phyloP scores from a whole-genome alignment of 2,329 filamentous ascomycete species.

The Claviceps digitariae region DNA sequence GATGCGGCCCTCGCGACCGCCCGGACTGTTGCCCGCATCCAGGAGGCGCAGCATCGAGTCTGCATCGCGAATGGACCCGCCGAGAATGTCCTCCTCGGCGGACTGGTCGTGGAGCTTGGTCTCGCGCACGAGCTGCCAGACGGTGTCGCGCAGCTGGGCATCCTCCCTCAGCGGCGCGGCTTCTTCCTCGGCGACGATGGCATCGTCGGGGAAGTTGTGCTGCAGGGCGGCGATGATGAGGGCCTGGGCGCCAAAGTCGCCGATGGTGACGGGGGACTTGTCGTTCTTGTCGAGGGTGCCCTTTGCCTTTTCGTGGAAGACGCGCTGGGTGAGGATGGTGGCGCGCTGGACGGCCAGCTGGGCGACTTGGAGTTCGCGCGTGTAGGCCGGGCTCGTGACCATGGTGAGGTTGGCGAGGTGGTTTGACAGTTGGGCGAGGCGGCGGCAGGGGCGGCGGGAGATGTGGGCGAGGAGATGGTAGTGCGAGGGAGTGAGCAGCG shows the following conservation, averaged over 20 bases:
- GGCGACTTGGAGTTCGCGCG: constrained; percentile 67
- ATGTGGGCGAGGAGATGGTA: neutral
- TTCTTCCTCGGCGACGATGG: constrained; percentile 93
- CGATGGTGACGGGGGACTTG: constrained; percentile 92
- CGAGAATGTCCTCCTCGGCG: constrained; percentile 44
- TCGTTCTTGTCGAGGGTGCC: constrained; percentile 85
- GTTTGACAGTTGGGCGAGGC: neutral
- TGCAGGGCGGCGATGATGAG: constrained; percentile 86
- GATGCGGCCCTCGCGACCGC: constrained; percentile 63
- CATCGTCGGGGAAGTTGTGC: constrained; percentile 79
- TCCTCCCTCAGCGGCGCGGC: constrained; percentile 66
- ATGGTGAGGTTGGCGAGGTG: constrained; percentile 14
- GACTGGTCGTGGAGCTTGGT: constrained; percentile 48
- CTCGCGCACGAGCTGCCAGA: constrained; percentile 72
- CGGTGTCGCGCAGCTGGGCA: constrained; percentile 46
- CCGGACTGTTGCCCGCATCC: constrained; percentile 54
- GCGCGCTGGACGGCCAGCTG: constrained; percentile 80
- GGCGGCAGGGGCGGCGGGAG: neutral
- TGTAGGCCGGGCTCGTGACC: constrained; percentile 37
- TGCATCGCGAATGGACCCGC: constrained; percentile 54
- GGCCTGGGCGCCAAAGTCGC: constrained; percentile 94
- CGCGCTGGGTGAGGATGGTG: constrained; percentile 37
- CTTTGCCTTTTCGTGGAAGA: constrained; percentile 72
- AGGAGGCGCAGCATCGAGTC: constrained; percentile 56
- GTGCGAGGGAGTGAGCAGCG: neutral